Evolutionary conservation across 495 filamentous ascomycete species (phyloP), one percentile per base, ranked within the genome.

Genomic region (Filosporella fistucella): DNA sequence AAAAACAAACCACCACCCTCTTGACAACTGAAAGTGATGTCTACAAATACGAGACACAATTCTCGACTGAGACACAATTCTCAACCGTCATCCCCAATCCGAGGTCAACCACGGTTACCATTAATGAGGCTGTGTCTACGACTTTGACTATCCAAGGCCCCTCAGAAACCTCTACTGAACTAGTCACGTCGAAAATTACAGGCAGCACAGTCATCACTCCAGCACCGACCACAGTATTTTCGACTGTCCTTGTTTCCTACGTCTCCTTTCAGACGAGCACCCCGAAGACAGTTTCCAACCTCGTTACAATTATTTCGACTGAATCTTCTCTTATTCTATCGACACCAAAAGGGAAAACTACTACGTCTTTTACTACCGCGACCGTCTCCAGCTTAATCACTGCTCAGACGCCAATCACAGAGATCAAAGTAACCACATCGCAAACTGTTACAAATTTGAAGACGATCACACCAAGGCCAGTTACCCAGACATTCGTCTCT

Each of bases 131-230:
- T 29, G 25, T 47, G 1, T 47, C 32, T 3, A 47, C 32, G 2
- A 47, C 32, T 28, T 30, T 47, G 33, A 47, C 45, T 10, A 38
- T 47, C 29, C 35, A 25, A 39, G 45, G 45, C 21, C 11, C 45
- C 4, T 14, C 18, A 3, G 14, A 10, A 13, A 9, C 18, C 5
- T 21, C 21, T 1, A 47, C 45, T 2, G 14, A 23, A 12, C 14
- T 28, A 2, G 25, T 17, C 11, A 47, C 45, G 7, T 47, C 45
- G 13, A 47, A 47, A 30, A 13, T 39, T 12, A 47, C 45, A 5
- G 22, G 17, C 5, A 18, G 17, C 8, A 39, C 22, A 14, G 39
- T n/a, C 6, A 17, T 47, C 13, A 47, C 45, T 2, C 45, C 45
- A 26, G 9, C 18, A 23, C 45, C 45, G 4, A 25, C 25, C 12